Percentiles rank a stretch among this genome's conserved stretches.
Evolutionary conservation across 495 filamentous ascomycete genomes (phyloP).

Genomic region (Aspergillus biplanus): DNA sequence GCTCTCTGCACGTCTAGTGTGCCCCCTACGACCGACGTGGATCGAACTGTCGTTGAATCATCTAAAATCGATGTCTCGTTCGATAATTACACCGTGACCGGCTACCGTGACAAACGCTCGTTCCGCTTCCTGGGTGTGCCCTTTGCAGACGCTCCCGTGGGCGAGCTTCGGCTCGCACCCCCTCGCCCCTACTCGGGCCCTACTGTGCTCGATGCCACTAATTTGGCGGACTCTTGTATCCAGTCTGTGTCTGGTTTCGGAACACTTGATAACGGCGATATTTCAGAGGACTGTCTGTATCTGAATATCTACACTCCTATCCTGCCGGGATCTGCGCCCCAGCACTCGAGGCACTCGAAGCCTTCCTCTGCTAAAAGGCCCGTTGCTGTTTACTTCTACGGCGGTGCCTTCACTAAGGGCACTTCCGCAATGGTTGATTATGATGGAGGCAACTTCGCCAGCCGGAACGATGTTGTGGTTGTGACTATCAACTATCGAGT

Average conservation of each 20-base stretch:
- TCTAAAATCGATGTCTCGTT: slow-evolving; percentile 40
- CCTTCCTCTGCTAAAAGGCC: slow-evolving; percentile 15
- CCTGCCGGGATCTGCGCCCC: slow-evolving; percentile 17
- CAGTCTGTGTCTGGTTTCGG: slow-evolving; percentile 34
- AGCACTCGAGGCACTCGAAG: slow-evolving; percentile 21
- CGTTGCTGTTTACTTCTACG: slow-evolving; percentile 50
- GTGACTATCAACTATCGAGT: slow-evolving; percentile 52
- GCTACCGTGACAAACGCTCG: slow-evolving; percentile 53
- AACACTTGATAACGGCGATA: slow-evolving; percentile 26
- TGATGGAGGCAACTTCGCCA: slow-evolving; percentile 48
- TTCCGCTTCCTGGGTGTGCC: slow-evolving; percentile 57
- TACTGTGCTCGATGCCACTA: slow-evolving; percentile 44
- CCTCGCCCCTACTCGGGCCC: slow-evolving; percentile 43
- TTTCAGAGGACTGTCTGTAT: slow-evolving; percentile 51
- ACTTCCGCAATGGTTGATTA: slow-evolving; percentile 42
- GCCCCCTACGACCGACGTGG: slow-evolving; percentile 30
- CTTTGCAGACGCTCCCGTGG: slow-evolving; percentile 47
- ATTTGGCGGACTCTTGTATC: slow-evolving; percentile 45
- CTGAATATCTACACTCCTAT: slow-evolving; percentile 40
- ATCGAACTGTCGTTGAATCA: slow-evolving; percentile 22
- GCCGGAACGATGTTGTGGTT: slow-evolving; percentile 49
- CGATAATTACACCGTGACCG: slow-evolving; percentile 31
- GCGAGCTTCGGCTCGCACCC: slow-evolving; percentile 45
- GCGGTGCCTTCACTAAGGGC: slow-evolving; percentile 48
- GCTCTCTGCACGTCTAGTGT: slow-evolving; percentile 33